Base-by-base conservation (phyloP, 805 yeast genomes). In the Candida sanyiensis region DNA sequence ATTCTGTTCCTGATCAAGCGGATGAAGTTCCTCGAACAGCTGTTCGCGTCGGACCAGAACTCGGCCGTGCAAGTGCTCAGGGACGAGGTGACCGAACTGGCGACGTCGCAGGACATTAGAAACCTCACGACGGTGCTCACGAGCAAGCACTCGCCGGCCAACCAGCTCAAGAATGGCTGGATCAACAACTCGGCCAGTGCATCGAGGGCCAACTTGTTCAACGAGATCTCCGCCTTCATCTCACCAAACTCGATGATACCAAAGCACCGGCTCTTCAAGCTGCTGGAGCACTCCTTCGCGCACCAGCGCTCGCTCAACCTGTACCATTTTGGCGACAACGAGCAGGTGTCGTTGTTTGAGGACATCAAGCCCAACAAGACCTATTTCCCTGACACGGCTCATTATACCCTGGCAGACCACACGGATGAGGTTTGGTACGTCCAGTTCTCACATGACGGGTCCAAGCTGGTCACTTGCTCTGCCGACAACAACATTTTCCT, bases 391-490 rank as follows among this genome's bases (percentile, higher is more conserved):
- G 66, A 66, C 16, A 62, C 62, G 3, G 57, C 73, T 3, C 52
- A 72, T 10, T 66, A 68, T 40, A 67, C 71, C 0, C 59, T 83
- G 6, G 47, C 60, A 1, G 64, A 68, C 31, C 93, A 84, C 51
- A 58, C 63, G 1, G 77, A 80, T 52, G 95, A 89, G 57, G 90
- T 86, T 10, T 89, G 97, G 97, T 82, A 69, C 54, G 69, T 83
- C 11, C 73, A 74, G 41, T 88, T 85, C 54, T 81, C 93, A 6
- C 83, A 87, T 33, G 72, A 74, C 60, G 96, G 96, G 3, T 70
- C 69, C 45, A 77, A 66, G 46, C 62, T 89, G 28, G 94, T 86
- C n/a, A 74, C 89, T 1, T 83, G 89, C 0, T 77, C 93, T 7
- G 70, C 76, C 12, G 94, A 86, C 54, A 70, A 76, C 6, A 65